These are phyloP conservation scores for Mycena venus DNA, from an alignment of 768 basidiomycete genomes.

Conservation along the genomic window DNA sequence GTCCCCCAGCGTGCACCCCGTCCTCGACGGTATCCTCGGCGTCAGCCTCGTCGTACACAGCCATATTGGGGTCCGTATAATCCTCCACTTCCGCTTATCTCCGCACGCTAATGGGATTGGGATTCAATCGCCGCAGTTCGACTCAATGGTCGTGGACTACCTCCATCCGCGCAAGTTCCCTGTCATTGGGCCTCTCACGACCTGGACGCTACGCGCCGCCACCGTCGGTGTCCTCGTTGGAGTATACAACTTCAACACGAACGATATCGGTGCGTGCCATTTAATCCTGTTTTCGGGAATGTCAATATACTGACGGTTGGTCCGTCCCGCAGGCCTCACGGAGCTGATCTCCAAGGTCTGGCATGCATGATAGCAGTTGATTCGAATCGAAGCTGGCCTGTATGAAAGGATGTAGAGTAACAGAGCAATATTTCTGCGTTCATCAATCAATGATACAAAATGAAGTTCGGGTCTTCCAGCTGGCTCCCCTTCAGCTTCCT, in stretches of 20 bases:
- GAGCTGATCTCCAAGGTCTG: constrained; percentile 34
- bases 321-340: constrained; percentile 28
- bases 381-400: background rate
- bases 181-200: constrained; percentile 72
- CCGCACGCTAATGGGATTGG: no score
- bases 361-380: constrained; percentile 11
- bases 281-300: constrained; percentile 2
- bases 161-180: constrained; percentile 95
- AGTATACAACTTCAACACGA: constrained; percentile 98
- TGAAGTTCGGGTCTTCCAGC: no score
- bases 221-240: constrained; percentile 90
- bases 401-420: constrained; percentile 15
- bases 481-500: no score
- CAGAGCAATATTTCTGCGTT: no score
- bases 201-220: constrained; percentile 83
- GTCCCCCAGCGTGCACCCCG: constrained; percentile 80
- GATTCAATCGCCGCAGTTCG: no score
- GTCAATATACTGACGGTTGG: background rate
- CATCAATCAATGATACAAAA: no score
- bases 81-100: constrained; percentile 31
- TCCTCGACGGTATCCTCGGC: constrained; percentile 91
- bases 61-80: constrained; percentile 87
- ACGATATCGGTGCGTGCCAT: constrained; percentile 89
- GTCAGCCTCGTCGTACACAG: constrained; percentile 92
- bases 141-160: constrained; percentile 87